Conservation (phyloP, 1,284 basidiomycete species). For the Sporisorium graminicola region DNA sequence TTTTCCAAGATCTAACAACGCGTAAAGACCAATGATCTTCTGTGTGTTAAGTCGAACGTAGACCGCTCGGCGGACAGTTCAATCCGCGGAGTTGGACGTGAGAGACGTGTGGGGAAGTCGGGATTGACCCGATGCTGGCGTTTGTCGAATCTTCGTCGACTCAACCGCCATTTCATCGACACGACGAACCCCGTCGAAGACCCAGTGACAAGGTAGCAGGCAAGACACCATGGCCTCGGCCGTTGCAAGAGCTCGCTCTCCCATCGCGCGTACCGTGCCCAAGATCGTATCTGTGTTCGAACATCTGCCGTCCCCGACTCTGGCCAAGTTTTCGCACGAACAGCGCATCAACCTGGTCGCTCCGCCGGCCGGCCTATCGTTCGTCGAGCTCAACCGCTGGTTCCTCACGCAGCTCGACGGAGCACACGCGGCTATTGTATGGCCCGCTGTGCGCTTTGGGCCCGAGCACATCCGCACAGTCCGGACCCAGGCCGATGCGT, state of each 20-base stretch:
- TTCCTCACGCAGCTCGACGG: conserved; percentile 14
- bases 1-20: too few relatives aligned
- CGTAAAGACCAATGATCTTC: too few relatives aligned
- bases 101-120: too few relatives aligned
- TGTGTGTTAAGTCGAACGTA: too few relatives aligned
- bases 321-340: conserved; percentile 8
- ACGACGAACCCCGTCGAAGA: too few relatives aligned
- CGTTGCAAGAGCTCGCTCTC: background rate
- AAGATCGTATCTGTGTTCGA: conserved; percentile 37
- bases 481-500: too few relatives aligned
- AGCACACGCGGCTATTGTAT: conserved; percentile 24
- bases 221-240: background rate
- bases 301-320: conserved; percentile 16
- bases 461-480: conserved; percentile 17
- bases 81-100: too few relatives aligned
- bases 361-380: conserved; percentile 5
- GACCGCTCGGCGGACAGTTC: too few relatives aligned
- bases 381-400: conserved; percentile 22
- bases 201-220: background rate
- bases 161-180: too few relatives aligned
- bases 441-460: conserved; percentile 27
- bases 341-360: conserved; percentile 23
- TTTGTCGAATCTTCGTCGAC: background rate
- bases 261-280: background rate
- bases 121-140: too few relatives aligned